These are phyloP conservation scores for Inga leiocalycina DNA, from an alignment of 306 rosid genomes.

Conservation along the genomic window DNA sequence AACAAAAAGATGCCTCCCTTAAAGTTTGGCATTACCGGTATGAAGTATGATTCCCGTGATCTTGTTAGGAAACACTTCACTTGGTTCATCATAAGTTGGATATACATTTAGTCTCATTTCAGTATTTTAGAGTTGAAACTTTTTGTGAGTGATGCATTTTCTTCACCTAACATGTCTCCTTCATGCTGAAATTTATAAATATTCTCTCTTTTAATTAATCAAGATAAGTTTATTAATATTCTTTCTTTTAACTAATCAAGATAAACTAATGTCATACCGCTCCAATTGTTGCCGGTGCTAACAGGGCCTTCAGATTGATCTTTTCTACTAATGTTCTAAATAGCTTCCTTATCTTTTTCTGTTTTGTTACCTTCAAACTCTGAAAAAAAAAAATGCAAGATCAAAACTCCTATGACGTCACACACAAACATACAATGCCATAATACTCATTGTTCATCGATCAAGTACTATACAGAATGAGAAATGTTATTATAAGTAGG, in stretches of 20 bases:
- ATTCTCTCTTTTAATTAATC: not conserved
- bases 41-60: too few species aligned
- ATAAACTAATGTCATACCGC: slow-evolving; percentile 32
- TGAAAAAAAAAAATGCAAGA: not conserved
- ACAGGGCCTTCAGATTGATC: slow-evolving; percentile 33
- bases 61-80: too few species aligned
- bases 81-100: too few species aligned
- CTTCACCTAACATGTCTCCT: not conserved
- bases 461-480: not conserved
- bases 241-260: not conserved
- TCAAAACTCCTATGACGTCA: not conserved
- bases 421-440: not conserved
- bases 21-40: too few species aligned
- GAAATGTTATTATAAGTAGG: not conserved
- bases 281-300: slow-evolving; percentile 41
- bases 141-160: not conserved
- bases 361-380: slow-evolving; percentile 25
- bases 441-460: not conserved
- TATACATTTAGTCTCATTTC: not conserved
- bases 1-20: too few species aligned
- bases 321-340: slow-evolving; percentile 4
- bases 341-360: not conserved
- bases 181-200: not conserved
- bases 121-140: not conserved
- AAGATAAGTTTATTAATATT: not conserved